phyloP scores from a whole-genome alignment of 2,329 filamentous ascomycete genomes.

The Cadophora sp. region DNA sequence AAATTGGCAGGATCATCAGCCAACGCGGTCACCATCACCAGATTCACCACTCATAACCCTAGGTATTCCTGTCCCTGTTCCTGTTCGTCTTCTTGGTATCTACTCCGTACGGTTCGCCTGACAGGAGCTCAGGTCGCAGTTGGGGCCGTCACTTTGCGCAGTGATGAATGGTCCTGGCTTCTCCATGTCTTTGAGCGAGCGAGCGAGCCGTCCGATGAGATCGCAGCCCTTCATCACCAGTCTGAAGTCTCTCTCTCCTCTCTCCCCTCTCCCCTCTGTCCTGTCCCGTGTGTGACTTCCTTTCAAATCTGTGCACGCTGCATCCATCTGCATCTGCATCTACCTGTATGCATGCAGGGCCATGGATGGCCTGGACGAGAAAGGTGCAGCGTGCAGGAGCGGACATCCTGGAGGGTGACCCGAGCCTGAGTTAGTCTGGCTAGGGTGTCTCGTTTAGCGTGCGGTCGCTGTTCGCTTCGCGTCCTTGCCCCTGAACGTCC shows the following conservation, averaged over 20 bases:
- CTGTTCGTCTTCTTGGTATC: neutral
- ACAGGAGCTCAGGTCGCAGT: constrained; percentile 9
- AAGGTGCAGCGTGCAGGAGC: neutral
- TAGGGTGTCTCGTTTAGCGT: neutral
- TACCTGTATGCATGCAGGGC: neutral
- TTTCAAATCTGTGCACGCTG: constrained; percentile 1
- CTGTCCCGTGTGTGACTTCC: constrained; percentile 12
- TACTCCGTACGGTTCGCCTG: neutral
- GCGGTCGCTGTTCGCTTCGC: neutral
- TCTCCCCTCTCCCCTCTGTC: neutral
- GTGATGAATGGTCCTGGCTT: neutral
- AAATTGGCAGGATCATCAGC: constrained; percentile 22
- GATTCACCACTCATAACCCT: neutral
- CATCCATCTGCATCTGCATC: neutral
- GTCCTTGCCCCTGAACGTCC: neutral
- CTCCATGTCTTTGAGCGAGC: neutral
- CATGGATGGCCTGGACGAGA: neutral
- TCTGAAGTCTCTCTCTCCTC: neutral
- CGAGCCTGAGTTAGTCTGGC: neutral
- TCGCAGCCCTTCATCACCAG: neutral
- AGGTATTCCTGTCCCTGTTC: neutral
- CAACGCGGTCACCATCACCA: neutral
- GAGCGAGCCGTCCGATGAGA: neutral
- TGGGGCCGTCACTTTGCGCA: neutral
- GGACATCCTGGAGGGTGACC: neutral